phyloP scores from a whole-genome alignment of 371 early-diverging fungal species.

The Batkoa obscura region DNA sequence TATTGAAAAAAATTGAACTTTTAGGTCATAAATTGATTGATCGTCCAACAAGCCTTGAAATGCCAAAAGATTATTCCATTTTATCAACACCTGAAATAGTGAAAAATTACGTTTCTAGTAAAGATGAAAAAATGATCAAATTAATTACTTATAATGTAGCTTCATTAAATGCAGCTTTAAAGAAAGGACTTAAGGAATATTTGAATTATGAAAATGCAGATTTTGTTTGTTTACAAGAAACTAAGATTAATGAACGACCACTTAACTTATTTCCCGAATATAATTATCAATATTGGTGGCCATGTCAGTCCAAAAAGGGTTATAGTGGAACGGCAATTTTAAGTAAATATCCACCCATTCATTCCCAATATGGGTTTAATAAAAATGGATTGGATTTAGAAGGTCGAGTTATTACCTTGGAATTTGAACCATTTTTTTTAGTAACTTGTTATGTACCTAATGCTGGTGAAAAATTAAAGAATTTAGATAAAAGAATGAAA shows the following conservation, averaged over 20 bases:
- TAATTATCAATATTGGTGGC: slow-evolving; percentile 48
- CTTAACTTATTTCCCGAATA: slow-evolving; percentile 22
- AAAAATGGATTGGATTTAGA: slow-evolving; percentile 22
- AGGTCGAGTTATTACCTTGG: slow-evolving; percentile 56
- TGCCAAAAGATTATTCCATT: neutral
- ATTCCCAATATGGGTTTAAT: slow-evolving; percentile 37
- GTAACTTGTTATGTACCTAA: slow-evolving; percentile 68
- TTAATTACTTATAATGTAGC: slow-evolving; percentile 69
- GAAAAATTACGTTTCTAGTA: neutral
- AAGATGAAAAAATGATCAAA: slow-evolving; percentile 19
- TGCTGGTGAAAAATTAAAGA: slow-evolving; percentile 49
- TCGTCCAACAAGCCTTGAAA: neutral
- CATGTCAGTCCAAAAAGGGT: slow-evolving; percentile 52
- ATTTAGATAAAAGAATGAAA: slow-evolving; percentile 34
- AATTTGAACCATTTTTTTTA: slow-evolving; percentile 40
- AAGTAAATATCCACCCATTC: slow-evolving; percentile 54
- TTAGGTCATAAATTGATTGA: neutral
- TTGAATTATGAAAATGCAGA: slow-evolving; percentile 66
- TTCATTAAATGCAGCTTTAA: slow-evolving; percentile 44
- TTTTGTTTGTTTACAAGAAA: slow-evolving; percentile 71
- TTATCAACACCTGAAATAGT: neutral
- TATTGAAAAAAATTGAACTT: too few relatives aligned
- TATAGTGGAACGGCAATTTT: slow-evolving; percentile 65
- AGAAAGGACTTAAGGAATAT: slow-evolving; percentile 63
- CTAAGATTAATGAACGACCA: slow-evolving; percentile 27